Base-by-base conservation (phyloP, 768 basidiomycete genomes). In the Lentinula sp. region DNA sequence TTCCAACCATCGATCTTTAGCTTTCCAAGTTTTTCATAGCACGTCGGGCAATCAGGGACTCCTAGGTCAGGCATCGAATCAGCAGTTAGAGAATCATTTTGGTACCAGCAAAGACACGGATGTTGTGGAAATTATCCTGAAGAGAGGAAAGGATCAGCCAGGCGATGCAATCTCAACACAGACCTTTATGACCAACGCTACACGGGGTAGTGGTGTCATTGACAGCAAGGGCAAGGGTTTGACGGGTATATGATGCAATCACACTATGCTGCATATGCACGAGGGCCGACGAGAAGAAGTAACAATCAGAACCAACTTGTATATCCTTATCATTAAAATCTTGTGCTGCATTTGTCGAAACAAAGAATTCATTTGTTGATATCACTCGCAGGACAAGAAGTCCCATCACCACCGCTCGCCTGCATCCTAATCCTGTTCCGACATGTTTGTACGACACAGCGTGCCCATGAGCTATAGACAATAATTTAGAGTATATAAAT, bases 31-130 rank as follows among this genome's bases (percentile, higher is more conserved):
- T 60, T 88, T 87, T 72, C 76, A 81, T 69, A 87, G 91, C 18
- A 72, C 73, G 23, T 90, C 92, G 71, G 93, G 92, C 11, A 72
- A 80, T 4, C 91, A 94, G 73, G 93, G 92, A n/a, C 70, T 85
- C 57, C 80, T 92, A 40, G 83, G 85, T 31, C 77, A 79, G 57
- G 79, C 90, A 10, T 93, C 91, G n/a, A 85, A 88, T 53, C 93
- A 95, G 70, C 86, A 92, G 67, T 84, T 95, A 60, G 90, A 93
- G 46, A 87, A 73, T 59, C 75, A 75, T 39, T 95, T 95, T 65
- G 84, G 78, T 16, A 82, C 87, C 3, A 70, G 76, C 65, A 86
- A 85, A 52, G 86, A 92, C 45, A 70, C 76, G 18, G 89, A 90
- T 2, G 86, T 89, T 8, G 73, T 89, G 45, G 68, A 73, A 51